Percentiles rank a stretch among this genome's conserved stretches.
phyloP scores from a whole-genome alignment of 371 early-diverging fungal species.

The Apophysomyces variabilis region DNA sequence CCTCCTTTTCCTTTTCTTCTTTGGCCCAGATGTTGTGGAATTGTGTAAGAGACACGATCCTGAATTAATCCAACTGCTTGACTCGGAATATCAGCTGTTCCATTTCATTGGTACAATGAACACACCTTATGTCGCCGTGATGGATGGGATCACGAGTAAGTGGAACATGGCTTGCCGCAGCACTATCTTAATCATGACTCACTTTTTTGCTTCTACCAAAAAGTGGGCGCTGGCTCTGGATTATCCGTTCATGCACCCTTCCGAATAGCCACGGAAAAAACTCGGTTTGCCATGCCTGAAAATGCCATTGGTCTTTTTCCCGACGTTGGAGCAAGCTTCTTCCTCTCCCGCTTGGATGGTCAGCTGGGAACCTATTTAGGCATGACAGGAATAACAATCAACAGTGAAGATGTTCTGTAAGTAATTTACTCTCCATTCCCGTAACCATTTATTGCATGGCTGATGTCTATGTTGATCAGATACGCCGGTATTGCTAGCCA shows the following conservation, averaged over 20 bases:
- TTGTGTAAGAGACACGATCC: background rate
- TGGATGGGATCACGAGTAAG: slow-evolving; percentile 90
- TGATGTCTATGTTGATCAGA: slow-evolving; percentile 26
- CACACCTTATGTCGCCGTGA: slow-evolving; percentile 84
- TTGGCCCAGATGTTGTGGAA: background rate
- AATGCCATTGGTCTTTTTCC: slow-evolving; percentile 93
- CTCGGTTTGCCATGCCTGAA: slow-evolving; percentile 94
- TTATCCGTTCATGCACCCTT: slow-evolving; percentile 92
- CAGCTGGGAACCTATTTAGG: slow-evolving; percentile 90
- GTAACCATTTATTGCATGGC: background rate
- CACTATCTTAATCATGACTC: background rate
- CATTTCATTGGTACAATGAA: slow-evolving; percentile 82
- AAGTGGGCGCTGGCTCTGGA: slow-evolving; percentile 96
- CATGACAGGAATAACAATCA: slow-evolving; percentile 80
- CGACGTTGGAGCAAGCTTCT: slow-evolving; percentile 95
- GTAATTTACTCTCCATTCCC: slow-evolving; percentile 17
- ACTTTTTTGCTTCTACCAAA: background rate
- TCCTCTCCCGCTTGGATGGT: slow-evolving; percentile 89
- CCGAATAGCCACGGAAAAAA: slow-evolving; percentile 94
- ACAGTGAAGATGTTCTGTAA: slow-evolving; percentile 85
- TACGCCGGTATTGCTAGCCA: slow-evolving; percentile 89
- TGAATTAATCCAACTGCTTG: slow-evolving; percentile 13
- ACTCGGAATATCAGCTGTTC: slow-evolving; percentile 85
- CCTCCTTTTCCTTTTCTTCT: background rate
- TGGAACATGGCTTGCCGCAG: background rate